Percentiles rank a stretch among this genome's conserved stretches.
Conservation (phyloP, 2,329 filamentous ascomycete genomes). For the Xylaria sp. region DNA sequence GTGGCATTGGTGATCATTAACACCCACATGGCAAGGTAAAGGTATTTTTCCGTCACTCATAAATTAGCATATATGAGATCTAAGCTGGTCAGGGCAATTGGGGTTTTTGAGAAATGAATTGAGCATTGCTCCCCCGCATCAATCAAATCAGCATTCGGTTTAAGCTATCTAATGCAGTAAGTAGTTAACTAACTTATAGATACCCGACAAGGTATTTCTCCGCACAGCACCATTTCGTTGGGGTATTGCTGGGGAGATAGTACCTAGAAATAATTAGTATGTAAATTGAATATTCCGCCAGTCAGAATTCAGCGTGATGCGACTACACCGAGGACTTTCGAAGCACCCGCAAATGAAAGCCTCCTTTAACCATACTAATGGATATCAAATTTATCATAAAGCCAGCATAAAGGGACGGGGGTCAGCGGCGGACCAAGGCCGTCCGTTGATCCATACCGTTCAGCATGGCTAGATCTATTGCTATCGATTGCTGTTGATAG, state of each 20-base stretch:
- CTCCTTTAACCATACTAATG: neutral
- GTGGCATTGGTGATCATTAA: neutral
- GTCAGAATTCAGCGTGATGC: constrained; percentile 21
- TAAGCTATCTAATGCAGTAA: neutral
- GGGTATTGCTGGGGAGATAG: neutral
- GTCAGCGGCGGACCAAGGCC: neutral
- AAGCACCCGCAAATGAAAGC: constrained; percentile 2
- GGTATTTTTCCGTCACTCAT: constrained; percentile 40
- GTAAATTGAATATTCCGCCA: constrained; percentile 35
- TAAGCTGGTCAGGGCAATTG: neutral
- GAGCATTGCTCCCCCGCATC: constrained; percentile 20
- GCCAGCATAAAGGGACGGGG: neutral
- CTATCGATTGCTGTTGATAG: neutral
- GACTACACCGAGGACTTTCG: neutral
- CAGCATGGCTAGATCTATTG: neutral
- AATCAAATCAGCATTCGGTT: neutral
- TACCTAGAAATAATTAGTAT: neutral
- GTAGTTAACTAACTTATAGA: neutral
- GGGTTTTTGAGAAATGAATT: constrained; percentile 7
- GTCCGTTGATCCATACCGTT: neutral
- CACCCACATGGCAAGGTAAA: constrained; percentile 8
- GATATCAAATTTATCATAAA: neutral
- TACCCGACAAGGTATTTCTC: constrained; percentile 16
- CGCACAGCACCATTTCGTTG: constrained; percentile 6
- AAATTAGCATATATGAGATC: constrained; percentile 12